phyloP scores from a whole-genome alignment of 495 filamentous ascomycete species.

The Collariella sp. region DNA sequence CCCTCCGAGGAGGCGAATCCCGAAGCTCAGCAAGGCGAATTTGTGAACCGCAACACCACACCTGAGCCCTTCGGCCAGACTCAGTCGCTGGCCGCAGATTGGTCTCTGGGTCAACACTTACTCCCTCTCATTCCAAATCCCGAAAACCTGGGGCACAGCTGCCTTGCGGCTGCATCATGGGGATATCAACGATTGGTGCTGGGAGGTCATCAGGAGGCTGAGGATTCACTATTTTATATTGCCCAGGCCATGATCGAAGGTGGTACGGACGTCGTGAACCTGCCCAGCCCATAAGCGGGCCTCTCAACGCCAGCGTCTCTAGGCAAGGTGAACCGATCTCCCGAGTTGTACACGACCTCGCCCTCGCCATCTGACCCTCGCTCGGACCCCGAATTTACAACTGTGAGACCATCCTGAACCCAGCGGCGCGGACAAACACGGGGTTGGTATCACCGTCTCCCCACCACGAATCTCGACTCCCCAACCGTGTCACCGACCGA shows the following conservation, averaged over 20 bases:
- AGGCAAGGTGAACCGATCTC: background rate
- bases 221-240: slow-evolving; percentile 13
- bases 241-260: background rate
- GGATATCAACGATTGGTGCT: background rate
- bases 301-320: background rate
- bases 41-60: background rate
- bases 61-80: background rate
- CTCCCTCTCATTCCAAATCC: slow-evolving; percentile 3
- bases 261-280: background rate
- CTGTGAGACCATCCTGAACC: slow-evolving; percentile 7
- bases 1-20: background rate
- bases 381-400: slow-evolving; percentile 1
- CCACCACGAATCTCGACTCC: background rate
- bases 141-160: background rate
- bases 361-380: slow-evolving; percentile 7
- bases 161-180: background rate
- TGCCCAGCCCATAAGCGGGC: background rate
- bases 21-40: too few relatives aligned
- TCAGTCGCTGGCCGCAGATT: slow-evolving; percentile 2
- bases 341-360: background rate
- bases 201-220: slow-evolving; percentile 5
- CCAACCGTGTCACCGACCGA: background rate
- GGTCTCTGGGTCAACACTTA: slow-evolving; percentile 1
- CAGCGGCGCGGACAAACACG: slow-evolving; percentile 10
- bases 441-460: background rate